Evolutionary conservation across 2,329 filamentous ascomycete species (phyloP).

Genomic region (Exophiala lecanii-corni): DNA sequence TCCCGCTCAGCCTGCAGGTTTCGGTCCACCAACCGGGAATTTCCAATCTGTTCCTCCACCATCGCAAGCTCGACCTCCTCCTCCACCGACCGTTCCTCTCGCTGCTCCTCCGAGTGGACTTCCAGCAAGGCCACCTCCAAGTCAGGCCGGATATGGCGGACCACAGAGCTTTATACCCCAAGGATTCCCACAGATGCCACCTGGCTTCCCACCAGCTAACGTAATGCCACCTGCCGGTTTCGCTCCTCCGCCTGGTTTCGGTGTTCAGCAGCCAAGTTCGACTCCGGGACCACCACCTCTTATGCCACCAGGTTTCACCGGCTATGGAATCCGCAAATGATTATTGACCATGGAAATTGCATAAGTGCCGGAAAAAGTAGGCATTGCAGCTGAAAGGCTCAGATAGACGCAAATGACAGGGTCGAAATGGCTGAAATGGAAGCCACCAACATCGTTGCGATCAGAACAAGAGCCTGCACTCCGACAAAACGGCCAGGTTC

Average conservation of each 20-base stretch:
- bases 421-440: too few relatives aligned
- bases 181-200: constrained; percentile 33
- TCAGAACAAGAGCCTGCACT: too few relatives aligned
- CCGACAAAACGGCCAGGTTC: too few relatives aligned
- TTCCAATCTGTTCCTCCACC: constrained; percentile 42
- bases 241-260: constrained; percentile 45
- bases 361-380: too few relatives aligned
- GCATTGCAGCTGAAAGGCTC: too few relatives aligned
- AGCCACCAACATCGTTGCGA: too few relatives aligned
- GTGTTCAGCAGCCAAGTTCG: constrained; percentile 16
- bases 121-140: constrained; percentile 66
- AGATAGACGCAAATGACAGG: too few relatives aligned
- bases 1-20: constrained; percentile 37
- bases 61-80: constrained; percentile 46
- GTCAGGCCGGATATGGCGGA: constrained; percentile 63
- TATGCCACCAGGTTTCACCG: constrained; percentile 18
- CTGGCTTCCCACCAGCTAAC: constrained; percentile 36
- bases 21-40: constrained; percentile 36
- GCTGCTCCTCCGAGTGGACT: constrained; percentile 48
- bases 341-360: too few relatives aligned
- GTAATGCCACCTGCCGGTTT: constrained; percentile 49
- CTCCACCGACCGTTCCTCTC: constrained; percentile 52
- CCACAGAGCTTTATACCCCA: constrained; percentile 51
- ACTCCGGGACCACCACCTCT: constrained; percentile 26
- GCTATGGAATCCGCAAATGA: constrained; percentile 22